Percentiles rank a stretch among this genome's conserved stretches.
These are phyloP conservation scores for Lophium mytilinum DNA, from an alignment of 495 filamentous ascomycete species.

Conservation along the genomic window DNA sequence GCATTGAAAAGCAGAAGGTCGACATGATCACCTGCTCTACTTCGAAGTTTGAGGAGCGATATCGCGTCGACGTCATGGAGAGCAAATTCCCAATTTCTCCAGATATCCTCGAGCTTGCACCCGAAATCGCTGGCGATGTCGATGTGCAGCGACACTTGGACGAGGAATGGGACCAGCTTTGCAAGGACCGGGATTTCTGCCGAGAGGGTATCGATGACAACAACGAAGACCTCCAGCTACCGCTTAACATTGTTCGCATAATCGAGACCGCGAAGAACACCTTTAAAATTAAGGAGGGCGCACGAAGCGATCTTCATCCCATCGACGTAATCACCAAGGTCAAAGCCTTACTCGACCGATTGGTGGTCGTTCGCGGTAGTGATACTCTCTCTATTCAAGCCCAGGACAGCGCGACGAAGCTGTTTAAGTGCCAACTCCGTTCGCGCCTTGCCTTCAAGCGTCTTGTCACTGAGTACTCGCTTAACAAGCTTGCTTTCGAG, in stretches of 20 bases:
- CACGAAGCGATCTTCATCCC: constrained; percentile 85
- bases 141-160: constrained; percentile 79
- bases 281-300: constrained; percentile 78
- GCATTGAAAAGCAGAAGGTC: constrained; percentile 85
- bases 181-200: constrained; percentile 64
- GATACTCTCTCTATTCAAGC: constrained; percentile 79
- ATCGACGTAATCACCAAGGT: constrained; percentile 80
- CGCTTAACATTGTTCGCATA: constrained; percentile 83
- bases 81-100: constrained; percentile 50
- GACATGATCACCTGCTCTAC: constrained; percentile 74
- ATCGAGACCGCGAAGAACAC: constrained; percentile 81
- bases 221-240: constrained; percentile 77
- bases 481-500: constrained; percentile 88
- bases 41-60: constrained; percentile 64
- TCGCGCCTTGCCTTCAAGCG: constrained; percentile 88
- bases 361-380: constrained; percentile 76
- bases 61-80: constrained; percentile 94
- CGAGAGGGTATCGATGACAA: constrained; percentile 51
- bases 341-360: constrained; percentile 59
- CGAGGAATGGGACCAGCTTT: constrained; percentile 75
- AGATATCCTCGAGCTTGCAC: constrained; percentile 74
- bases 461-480: constrained; percentile 68
- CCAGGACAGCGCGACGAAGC: constrained; percentile 72
- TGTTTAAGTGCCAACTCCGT: constrained; percentile 87
- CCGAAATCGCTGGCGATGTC: constrained; percentile 78